Evolutionary conservation across 1,284 basidiomycete genomes (phyloP).

Genomic region (Mycena citricolor): DNA sequence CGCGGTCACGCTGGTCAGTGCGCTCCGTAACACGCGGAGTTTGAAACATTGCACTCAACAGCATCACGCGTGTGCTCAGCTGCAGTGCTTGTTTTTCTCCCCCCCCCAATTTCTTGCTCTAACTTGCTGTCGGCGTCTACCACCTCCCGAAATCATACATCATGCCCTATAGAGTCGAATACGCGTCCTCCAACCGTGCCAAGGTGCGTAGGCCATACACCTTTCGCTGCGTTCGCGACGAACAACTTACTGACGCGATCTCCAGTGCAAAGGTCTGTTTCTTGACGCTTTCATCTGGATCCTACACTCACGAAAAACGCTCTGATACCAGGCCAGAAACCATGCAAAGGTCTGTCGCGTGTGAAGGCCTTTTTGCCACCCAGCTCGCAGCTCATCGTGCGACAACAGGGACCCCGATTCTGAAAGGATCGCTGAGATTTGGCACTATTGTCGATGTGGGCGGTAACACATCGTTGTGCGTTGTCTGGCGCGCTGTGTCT

Average conservation of each 20-base stretch:
- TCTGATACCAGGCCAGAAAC: constrained; percentile 65
- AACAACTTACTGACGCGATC: no score
- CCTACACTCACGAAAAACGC: constrained; percentile 19
- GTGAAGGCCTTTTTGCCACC: constrained; percentile 1
- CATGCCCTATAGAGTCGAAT: constrained; percentile 82
- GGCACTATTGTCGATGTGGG: constrained; percentile 77
- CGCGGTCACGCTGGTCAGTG: no score
- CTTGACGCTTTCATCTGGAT: constrained; percentile 21
- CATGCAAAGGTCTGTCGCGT: constrained; percentile 58
- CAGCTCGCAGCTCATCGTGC: constrained; percentile 19
- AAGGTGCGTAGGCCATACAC: no score
- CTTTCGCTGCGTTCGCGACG: no score
- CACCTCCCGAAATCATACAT: no score
- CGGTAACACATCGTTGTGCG: constrained; percentile 72
- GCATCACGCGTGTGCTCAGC: no score
- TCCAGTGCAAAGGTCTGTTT: constrained; percentile 79
- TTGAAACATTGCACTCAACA: no score
- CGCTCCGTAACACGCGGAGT: no score
- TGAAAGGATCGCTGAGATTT: constrained; percentile 72
- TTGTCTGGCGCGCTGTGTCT: constrained; percentile 28
- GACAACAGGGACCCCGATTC: constrained; percentile 65
- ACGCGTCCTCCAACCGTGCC: constrained; percentile 63
- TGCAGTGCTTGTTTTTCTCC: no score
- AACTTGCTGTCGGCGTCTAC: no score
- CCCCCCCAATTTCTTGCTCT: no score